Evolutionary conservation across 345 rosid genomes (phyloP).

Genomic region (Ceriops tagal): DNA sequence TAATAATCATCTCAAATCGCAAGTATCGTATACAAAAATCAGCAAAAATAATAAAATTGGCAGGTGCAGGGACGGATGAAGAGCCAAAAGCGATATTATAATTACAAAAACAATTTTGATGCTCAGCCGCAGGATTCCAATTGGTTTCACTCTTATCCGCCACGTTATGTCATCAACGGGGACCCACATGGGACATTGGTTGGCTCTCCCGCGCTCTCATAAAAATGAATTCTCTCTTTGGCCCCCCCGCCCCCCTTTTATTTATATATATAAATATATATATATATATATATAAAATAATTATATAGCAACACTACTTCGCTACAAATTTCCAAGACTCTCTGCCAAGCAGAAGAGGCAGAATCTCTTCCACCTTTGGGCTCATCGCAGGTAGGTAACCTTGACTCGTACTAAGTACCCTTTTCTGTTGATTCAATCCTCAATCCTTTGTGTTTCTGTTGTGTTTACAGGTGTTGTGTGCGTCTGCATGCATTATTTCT

Average conservation of each 20-base stretch:
- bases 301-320: background rate
- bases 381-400: background rate
- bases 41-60: too few species aligned
- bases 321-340: too few species aligned
- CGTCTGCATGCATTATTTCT: background rate
- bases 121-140: slow-evolving; percentile 34
- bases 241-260: too few species aligned
- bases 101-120: too few species aligned
- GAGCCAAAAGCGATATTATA: too few species aligned
- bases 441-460: background rate
- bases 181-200: slow-evolving; percentile 23
- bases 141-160: slow-evolving; percentile 61
- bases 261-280: too few species aligned
- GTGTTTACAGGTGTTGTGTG: background rate
- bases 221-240: slow-evolving; percentile 9
- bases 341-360: background rate
- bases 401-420: background rate
- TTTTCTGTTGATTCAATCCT: background rate
- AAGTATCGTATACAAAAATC: too few species aligned
- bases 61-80: too few species aligned
- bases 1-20: too few species aligned
- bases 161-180: slow-evolving; percentile 33
- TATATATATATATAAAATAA: too few species aligned
- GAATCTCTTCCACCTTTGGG: background rate
- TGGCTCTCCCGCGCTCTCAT: slow-evolving; percentile 49